These are phyloP conservation scores for Arthroderma sp. DNA, from an alignment of 2,329 filamentous ascomycete species.

Conservation along the genomic window DNA sequence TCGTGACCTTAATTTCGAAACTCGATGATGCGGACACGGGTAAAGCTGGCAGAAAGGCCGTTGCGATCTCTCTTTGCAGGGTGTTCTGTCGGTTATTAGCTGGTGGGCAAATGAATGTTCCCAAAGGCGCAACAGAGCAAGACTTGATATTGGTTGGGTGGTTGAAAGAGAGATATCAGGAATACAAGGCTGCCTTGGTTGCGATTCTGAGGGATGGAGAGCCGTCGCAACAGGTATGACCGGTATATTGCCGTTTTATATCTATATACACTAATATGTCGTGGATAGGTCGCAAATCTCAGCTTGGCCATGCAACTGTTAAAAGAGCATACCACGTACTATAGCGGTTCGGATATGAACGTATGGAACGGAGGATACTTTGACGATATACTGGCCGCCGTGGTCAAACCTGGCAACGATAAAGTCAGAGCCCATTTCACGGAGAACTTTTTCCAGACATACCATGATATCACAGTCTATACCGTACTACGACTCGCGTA, in stretches of 20 bases:
- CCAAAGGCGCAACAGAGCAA: constrained; percentile 55
- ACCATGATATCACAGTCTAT: constrained; percentile 74
- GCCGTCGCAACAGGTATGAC: constrained; percentile 39
- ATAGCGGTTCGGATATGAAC: constrained; percentile 44
- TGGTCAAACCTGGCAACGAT: constrained; percentile 49
- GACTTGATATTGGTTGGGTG: constrained; percentile 64
- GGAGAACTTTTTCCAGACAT: constrained; percentile 64
- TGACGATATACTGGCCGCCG: constrained; percentile 47
- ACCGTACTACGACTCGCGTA: constrained; percentile 65
- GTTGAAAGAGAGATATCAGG: constrained; percentile 61
- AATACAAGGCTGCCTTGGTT: constrained; percentile 56
- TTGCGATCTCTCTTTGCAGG: constrained; percentile 70
- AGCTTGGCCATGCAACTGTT: constrained; percentile 72
- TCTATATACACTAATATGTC: constrained; percentile 7
- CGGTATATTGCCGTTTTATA: background rate
- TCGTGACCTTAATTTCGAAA: constrained; percentile 57
- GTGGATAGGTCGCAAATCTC: constrained; percentile 51
- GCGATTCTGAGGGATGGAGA: constrained; percentile 50
- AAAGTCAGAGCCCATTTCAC: constrained; percentile 59
- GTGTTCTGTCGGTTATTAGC: constrained; percentile 74
- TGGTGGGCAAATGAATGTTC: constrained; percentile 56
- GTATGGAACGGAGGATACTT: constrained; percentile 60
- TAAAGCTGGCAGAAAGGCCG: constrained; percentile 43
- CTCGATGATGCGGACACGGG: constrained; percentile 36
- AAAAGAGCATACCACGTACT: constrained; percentile 61